Percentiles rank a stretch among this genome's conserved stretches.
These are phyloP conservation scores for Starmerella apis DNA, from an alignment of 805 yeast species.

Conservation along the genomic window DNA sequence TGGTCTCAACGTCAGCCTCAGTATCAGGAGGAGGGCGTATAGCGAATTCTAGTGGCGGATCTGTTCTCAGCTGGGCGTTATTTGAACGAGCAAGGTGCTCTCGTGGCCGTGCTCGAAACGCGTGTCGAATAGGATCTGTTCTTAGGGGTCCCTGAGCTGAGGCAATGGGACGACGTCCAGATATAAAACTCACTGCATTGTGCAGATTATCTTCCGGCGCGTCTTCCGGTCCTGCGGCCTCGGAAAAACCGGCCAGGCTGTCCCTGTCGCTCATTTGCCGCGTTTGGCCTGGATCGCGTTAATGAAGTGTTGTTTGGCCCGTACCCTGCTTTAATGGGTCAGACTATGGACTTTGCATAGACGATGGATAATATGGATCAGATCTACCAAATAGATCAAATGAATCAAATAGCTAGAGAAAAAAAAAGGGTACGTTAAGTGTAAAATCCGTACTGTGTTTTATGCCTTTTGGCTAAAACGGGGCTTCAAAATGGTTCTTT, in stretches of 20 bases:
- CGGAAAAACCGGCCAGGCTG: not conserved
- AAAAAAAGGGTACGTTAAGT: too few species aligned
- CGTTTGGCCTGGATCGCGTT: not conserved
- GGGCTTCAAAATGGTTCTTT: too few species aligned
- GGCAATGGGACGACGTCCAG: too few species aligned
- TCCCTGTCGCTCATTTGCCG: constrained; percentile 1
- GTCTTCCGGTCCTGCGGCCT: not conserved
- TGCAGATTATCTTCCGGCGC: not conserved
- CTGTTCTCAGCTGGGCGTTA: not conserved
- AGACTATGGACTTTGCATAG: too few species aligned
- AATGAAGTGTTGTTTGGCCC: not conserved
- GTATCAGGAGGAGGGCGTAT: not conserved
- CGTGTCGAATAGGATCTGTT: not conserved
- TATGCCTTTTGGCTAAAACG: too few species aligned
- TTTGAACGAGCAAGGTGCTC: too few species aligned
- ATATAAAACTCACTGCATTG: not conserved
- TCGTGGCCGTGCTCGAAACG: not conserved
- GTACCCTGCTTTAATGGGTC: not conserved
- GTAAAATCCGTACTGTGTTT: too few species aligned
- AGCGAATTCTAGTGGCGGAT: not conserved
- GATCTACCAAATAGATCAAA: too few species aligned
- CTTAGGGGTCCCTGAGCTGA: too few species aligned
- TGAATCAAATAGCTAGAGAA: too few species aligned
- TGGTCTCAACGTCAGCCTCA: not conserved
- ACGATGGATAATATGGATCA: too few species aligned